Evolutionary conservation across 1,284 basidiomycete species (phyloP).

Genomic region (Boletellus sp.): DNA sequence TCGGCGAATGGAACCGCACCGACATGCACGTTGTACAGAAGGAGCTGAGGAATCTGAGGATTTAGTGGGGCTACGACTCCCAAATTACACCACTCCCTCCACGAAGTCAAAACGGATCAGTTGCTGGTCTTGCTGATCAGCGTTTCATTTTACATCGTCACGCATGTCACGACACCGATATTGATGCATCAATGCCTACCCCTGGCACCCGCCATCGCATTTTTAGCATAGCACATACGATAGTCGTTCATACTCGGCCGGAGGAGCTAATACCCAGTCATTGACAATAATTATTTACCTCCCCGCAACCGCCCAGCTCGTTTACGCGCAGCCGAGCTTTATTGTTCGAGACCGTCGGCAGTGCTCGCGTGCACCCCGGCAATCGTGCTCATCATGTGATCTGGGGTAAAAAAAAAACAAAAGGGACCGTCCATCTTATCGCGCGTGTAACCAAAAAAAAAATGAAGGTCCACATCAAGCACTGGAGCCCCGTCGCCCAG

Average conservation of each 20-base stretch:
- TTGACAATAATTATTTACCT: not conserved
- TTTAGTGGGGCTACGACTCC: too few species aligned
- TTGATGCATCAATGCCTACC: slow-evolving; percentile 11
- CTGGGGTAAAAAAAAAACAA: too few species aligned
- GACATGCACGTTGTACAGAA: slow-evolving; percentile 30
- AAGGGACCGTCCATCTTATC: too few species aligned
- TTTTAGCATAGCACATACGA: slow-evolving; percentile 5
- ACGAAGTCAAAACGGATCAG: too few species aligned
- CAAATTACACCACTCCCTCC: too few species aligned
- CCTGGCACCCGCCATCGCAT: slow-evolving; percentile 3
- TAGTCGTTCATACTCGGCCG: too few species aligned
- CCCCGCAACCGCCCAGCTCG: not conserved
- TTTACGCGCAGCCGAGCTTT: too few species aligned
- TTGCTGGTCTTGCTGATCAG: slow-evolving; percentile 16
- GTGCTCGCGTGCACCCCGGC: too few species aligned
- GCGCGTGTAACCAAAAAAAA: too few species aligned
- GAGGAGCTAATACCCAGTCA: too few species aligned
- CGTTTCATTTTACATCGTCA: not conserved
- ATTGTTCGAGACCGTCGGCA: too few species aligned
- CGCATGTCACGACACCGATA: slow-evolving; percentile 3
- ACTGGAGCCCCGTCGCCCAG: slow-evolving; percentile 81
- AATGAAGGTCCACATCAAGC: slow-evolving; percentile 76
- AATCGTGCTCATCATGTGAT: too few species aligned
- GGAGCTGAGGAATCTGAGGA: slow-evolving; percentile 25
- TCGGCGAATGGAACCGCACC: slow-evolving; percentile 33